Base-by-base conservation (phyloP, 1,139 yeast genomes). In the Hemisphaericaspora lyxosophila region DNA sequence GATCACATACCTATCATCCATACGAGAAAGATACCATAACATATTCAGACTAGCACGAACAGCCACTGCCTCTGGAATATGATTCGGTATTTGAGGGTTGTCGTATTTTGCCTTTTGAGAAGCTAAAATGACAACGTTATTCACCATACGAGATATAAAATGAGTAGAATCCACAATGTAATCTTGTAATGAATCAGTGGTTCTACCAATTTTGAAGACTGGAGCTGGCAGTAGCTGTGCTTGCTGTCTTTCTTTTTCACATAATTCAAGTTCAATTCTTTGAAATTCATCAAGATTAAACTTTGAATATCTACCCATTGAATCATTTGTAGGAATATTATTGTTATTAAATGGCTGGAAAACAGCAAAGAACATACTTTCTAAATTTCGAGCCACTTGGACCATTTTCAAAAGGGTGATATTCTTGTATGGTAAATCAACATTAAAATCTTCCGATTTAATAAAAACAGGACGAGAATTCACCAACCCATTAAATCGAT, bases 401-500 rank as follows among this genome's bases (percentile, higher is more conserved):
- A 62, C 62, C 40, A 62, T 38, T 29, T 54, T 56, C 25, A 62
- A 43, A 11, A 62, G 43, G 34, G 53, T 49, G 19, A 53, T 48
- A 43, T 57, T 55, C 24, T 49, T 44, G 42, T 56, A 56, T 4
- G 69, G 69, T n/a, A 59, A 45, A 28, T 62, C 67, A 25, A 62
- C 47, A 40, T 63, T 60, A 47, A 59, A 62, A 43, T 63, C 69
- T 17, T 59, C 62, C 25, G 51, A 54, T 26, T 53, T 46, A 23
- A 62, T 52, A 39, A 61, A 60, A 24, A 59, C 34, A 7, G 57
- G 50, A 11, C 67, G 40, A 15, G 54, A 50, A 42, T 59, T 60
- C 11, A 54, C 49, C 26, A 59, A 41, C 4, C 60, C 69, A 45
- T 59, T 65, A 48, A 64, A 57, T 18, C 70, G 44, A 45, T 67